Percentiles rank a stretch among this genome's conserved stretches.
These are phyloP conservation scores for Coemansia sp. DNA, from an alignment of 192 early-diverging fungal genomes.

Conservation along the genomic window DNA sequence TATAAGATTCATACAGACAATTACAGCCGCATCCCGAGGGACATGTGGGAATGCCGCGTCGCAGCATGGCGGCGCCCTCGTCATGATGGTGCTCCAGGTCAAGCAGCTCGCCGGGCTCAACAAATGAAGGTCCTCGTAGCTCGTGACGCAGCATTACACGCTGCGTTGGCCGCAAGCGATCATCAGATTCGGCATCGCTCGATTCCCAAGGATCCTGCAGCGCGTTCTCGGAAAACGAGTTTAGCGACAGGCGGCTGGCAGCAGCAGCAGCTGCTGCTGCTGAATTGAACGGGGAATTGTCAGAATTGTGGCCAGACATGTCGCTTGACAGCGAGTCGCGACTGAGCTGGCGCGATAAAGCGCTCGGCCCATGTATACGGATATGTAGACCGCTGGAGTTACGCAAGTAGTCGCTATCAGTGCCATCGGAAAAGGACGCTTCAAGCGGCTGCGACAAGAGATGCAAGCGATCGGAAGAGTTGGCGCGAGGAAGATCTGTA, in stretches of 20 bases:
- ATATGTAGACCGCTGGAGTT: background rate
- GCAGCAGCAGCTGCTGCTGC: background rate
- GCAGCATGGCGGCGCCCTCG: conserved; percentile 10
- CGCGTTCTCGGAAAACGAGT: background rate
- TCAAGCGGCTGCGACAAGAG: too few relatives aligned
- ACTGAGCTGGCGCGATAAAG: conserved; percentile 8
- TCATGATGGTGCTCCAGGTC: background rate
- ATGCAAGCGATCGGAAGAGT: too few relatives aligned
- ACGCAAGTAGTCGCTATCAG: background rate
- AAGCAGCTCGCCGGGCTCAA: background rate
- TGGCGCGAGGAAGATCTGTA: too few relatives aligned
- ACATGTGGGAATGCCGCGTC: conserved; percentile 36
- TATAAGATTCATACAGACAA: conserved; percentile 34
- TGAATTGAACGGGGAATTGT: background rate
- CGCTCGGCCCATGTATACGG: background rate
- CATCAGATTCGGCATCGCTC: conserved; percentile 30
- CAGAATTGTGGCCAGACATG: background rate
- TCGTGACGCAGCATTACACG: conserved; percentile 2
- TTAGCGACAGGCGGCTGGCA: background rate
- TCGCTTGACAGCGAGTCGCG: conserved; percentile 2
- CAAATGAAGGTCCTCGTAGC: background rate
- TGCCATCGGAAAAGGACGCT: background rate
- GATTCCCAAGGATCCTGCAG: conserved; percentile 11
- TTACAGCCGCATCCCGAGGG: conserved; percentile 48
- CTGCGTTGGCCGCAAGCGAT: conserved; percentile 16